A percentile compares a stretch with the other conserved stretches of the same genome.
phyloP scores from a whole-genome alignment of 768 basidiomycete species.

The Russula brevipes region DNA sequence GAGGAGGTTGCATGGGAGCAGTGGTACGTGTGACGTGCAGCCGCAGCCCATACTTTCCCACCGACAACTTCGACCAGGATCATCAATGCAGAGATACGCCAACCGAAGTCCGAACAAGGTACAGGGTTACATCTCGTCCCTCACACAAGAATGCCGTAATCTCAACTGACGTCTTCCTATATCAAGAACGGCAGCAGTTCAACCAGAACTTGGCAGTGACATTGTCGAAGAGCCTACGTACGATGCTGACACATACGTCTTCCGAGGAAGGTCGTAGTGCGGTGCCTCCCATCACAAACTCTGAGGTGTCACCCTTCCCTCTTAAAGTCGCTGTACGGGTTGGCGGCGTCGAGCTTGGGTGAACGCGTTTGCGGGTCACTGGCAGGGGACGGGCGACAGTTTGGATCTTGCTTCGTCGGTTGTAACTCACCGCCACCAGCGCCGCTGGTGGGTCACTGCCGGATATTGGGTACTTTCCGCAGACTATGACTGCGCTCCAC shows the following conservation, averaged over 20 bases:
- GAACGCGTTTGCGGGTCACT: neutral
- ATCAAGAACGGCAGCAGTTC: constrained; percentile 46
- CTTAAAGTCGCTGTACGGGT: constrained; percentile 63
- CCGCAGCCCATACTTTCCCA: neutral
- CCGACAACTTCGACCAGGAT: constrained; percentile 44
- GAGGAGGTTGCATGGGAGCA: constrained; percentile 87
- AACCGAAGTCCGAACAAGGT: constrained; percentile 65
- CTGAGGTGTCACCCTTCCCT: constrained; percentile 70
- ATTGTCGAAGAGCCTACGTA: constrained; percentile 59
- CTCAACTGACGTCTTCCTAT: neutral
- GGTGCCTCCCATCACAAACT: constrained; percentile 77
- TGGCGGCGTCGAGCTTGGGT: constrained; percentile 58
- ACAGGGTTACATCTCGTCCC: neutral
- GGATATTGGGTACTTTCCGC: neutral
- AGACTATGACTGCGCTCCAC: neutral
- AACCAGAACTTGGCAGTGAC: constrained; percentile 53
- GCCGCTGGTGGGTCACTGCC: neutral
- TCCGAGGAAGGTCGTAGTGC: constrained; percentile 69
- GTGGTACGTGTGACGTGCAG: constrained; percentile 46
- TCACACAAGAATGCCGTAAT: neutral
- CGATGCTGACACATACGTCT: constrained; percentile 72
- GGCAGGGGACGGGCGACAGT: neutral
- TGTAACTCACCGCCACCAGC: neutral
- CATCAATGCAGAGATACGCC: constrained; percentile 73
- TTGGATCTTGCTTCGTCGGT: neutral